Base-by-base conservation (phyloP, 2,329 filamentous ascomycete species). In the Fusarium acutatum region DNA sequence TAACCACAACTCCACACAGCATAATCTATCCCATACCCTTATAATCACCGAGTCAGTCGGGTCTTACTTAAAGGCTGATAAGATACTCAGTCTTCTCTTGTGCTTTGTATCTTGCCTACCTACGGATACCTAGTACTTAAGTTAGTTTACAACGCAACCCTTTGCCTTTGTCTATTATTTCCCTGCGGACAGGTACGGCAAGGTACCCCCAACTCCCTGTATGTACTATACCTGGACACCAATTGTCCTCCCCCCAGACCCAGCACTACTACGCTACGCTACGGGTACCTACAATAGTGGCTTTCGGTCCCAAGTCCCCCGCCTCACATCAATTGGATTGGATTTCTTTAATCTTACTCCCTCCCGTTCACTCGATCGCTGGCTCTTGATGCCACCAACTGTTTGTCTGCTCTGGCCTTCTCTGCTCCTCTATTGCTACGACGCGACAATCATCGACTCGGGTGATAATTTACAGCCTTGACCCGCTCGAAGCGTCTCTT, bases 271-370 rank as follows among this genome's bases (percentile, higher is more conserved):
- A 52, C 49, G 37, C 34, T 67, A 68, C 65, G 47, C 32, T 68
- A 68, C 65, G 61, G 65, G 67, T 69, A 69, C 57, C 61, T 73
- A 60, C 71, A 52, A 69, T 64, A 68, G 54, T 59, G 72, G 70
- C 70, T 73, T 60, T 64, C 61, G 49, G 57, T 57, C 60, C 71
- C 44, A 60, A 73, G 44, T 50, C 70, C 62, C 71, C 70, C 62
- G 61, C 66, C 70, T 71, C 57, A 60, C 61, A 60, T 69, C 61
- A 71, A 72, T 72, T 56, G 64, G 60, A 46, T 43, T 64, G 65
- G 50, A 46, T 68, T 64, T 71, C 71, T 71, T 73, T 73, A 71
- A 73, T 73, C 66, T 73, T 73, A 73, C 66, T 73, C 71, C 66
- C 66, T 67, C 58, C 67, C 59, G 50, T 54, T 54, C 50, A 54